These are phyloP conservation scores for Hortiboletus flavorubellus DNA, from an alignment of 768 basidiomycete genomes.

Conservation along the genomic window DNA sequence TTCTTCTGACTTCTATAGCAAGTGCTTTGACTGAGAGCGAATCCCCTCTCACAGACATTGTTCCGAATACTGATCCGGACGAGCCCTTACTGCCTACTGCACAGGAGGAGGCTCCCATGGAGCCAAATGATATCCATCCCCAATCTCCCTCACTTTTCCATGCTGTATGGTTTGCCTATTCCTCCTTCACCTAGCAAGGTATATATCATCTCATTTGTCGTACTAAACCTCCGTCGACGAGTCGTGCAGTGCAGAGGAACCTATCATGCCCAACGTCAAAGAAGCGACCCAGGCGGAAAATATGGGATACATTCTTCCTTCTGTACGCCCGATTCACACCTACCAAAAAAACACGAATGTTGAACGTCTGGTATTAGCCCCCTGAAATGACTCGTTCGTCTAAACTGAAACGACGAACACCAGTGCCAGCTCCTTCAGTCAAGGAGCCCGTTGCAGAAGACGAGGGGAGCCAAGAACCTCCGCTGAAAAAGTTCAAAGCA, in stretches of 20 bases:
- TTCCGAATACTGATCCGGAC: slow-evolving; percentile 51
- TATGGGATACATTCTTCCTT: slow-evolving; percentile 20
- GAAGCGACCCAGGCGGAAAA: slow-evolving; percentile 8
- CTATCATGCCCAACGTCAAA: slow-evolving; percentile 1
- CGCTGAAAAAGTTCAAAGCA: slow-evolving; percentile 66
- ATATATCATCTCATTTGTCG: slow-evolving; percentile 29
- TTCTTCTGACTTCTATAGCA: neutral
- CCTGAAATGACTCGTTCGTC: slow-evolving; percentile 39
- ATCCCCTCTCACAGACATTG: slow-evolving; percentile 45
- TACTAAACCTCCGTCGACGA: slow-evolving; percentile 13
- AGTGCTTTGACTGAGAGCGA: slow-evolving; percentile 9
- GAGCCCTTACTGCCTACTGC: slow-evolving; percentile 42
- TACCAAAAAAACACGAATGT: neutral
- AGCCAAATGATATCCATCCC: slow-evolving; percentile 8
- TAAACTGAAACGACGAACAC: slow-evolving; percentile 55
- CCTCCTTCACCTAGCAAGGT: slow-evolving; percentile 28
- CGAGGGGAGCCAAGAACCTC: slow-evolving; percentile 41
- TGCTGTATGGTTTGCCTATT: slow-evolving; percentile 13
- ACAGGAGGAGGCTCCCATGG: slow-evolving; percentile 8
- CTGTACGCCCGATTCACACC: slow-evolving; percentile 15
- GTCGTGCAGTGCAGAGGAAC: slow-evolving; percentile 5
- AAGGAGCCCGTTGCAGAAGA: slow-evolving; percentile 16
- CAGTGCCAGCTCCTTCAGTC: slow-evolving; percentile 26
- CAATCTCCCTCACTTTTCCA: slow-evolving; percentile 11
- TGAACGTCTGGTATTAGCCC: slow-evolving; percentile 29